Evolutionary conservation across 1,139 yeast species (phyloP).

Genomic region (Torulaspora globosa): DNA sequence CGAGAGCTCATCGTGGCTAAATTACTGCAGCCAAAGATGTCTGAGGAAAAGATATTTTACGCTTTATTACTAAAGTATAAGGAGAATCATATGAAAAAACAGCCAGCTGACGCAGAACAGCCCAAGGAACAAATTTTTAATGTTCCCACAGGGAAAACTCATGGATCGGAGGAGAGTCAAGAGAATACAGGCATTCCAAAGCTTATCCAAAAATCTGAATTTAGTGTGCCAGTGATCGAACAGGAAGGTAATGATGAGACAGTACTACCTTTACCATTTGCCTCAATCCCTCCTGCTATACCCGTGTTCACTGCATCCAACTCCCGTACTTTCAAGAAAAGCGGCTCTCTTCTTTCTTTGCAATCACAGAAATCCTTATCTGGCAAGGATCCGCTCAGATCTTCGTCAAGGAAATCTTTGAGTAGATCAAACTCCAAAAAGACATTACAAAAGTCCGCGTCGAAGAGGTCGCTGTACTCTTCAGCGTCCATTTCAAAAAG

Average conservation of each 20-base stretch:
- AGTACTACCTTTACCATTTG: constrained; percentile 17
- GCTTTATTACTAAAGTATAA: constrained; percentile 78
- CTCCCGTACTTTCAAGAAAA: constrained; percentile 29
- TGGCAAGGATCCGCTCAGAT: constrained; percentile 8
- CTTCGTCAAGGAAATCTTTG: constrained; percentile 24
- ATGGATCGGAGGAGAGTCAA: background rate
- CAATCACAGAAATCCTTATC: constrained; percentile 17
- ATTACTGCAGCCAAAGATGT: constrained; percentile 55
- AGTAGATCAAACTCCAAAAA: constrained; percentile 16
- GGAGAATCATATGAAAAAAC: constrained; percentile 43
- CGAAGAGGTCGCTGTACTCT: constrained; percentile 36
- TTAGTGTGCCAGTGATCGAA: constrained; percentile 29
- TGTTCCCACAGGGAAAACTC: constrained; percentile 1
- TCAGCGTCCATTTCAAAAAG: constrained; percentile 36
- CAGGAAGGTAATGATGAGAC: constrained; percentile 7
- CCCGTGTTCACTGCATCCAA: constrained; percentile 31
- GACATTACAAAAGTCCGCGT: constrained; percentile 33
- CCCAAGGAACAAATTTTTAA: constrained; percentile 3
- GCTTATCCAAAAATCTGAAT: constrained; percentile 32
- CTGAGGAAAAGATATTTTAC: constrained; percentile 88
- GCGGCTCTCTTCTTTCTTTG: constrained; percentile 24
- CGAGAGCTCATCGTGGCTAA: constrained; percentile 56
- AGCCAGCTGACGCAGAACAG: background rate
- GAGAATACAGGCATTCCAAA: constrained; percentile 28
- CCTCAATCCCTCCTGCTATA: constrained; percentile 18